These are phyloP conservation scores for Magnusiomyces sp. DNA, from an alignment of 1,139 yeast species.

Conservation along the genomic window DNA sequence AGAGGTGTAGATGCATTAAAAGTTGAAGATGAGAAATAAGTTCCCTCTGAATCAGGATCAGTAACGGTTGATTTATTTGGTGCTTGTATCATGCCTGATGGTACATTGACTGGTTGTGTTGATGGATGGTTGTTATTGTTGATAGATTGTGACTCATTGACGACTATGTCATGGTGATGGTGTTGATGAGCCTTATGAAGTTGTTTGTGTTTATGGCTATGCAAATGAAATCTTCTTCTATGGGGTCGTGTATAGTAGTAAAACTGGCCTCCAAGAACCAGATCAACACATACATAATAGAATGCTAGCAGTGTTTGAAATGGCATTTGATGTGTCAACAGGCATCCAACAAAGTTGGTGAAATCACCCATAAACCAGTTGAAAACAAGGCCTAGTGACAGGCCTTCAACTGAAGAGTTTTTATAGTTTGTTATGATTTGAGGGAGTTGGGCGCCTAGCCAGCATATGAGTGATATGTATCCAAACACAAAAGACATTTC, in stretches of 20 bases:
- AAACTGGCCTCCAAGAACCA: conserved; percentile 64
- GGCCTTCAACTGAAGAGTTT: conserved; percentile 76
- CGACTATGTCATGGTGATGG: background rate
- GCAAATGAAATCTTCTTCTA: conserved; percentile 7
- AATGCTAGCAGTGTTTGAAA: conserved; percentile 71
- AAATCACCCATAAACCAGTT: conserved; percentile 85
- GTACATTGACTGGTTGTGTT: conserved; percentile 4
- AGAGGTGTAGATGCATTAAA: too few species aligned
- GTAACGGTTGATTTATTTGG: background rate
- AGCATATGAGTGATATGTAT: conserved; percentile 47
- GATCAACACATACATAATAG: conserved; percentile 69
- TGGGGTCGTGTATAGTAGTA: conserved; percentile 47
- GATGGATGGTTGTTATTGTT: background rate
- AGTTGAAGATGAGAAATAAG: too few species aligned
- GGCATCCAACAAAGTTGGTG: conserved; percentile 70
- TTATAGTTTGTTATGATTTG: conserved; percentile 71
- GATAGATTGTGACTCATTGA: background rate
- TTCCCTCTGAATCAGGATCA: background rate
- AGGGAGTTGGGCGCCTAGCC: conserved; percentile 86
- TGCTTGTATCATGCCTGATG: background rate
- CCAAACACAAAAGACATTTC: conserved; percentile 35
- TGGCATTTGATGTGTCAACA: conserved; percentile 63
- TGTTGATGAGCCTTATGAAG: background rate
- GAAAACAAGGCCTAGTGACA: conserved; percentile 64
- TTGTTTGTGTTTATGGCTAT: background rate